Percentiles rank a stretch among this genome's conserved stretches.
Evolutionary conservation across 1,284 basidiomycete genomes (phyloP).

Genomic region (Naganishia cerealis): DNA sequence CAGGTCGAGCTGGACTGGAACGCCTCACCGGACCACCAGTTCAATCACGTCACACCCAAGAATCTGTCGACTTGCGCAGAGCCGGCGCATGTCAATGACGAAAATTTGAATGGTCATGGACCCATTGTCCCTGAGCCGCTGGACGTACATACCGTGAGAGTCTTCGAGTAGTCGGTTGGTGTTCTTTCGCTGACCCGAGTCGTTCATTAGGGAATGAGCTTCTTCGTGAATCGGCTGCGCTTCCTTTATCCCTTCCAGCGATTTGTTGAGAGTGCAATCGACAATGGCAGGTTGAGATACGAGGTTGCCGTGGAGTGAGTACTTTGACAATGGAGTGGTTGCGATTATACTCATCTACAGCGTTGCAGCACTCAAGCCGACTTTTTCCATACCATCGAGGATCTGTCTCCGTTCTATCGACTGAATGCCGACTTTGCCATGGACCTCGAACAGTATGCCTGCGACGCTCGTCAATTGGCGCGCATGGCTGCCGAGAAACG

Average conservation of each 20-base stretch:
- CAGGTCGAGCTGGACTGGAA: conserved; percentile 37
- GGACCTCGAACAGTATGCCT: conserved; percentile 19
- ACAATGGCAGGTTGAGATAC: conserved; percentile 37
- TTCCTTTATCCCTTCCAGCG: conserved; percentile 40
- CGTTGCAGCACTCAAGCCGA: conserved; percentile 32
- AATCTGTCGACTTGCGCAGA: conserved; percentile 38
- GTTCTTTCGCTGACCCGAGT: neutral
- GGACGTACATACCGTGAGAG: conserved; percentile 36
- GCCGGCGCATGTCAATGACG: conserved; percentile 40
- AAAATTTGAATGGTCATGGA: conserved; percentile 20
- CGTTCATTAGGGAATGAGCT: conserved; percentile 37
- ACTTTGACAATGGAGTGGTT: neutral
- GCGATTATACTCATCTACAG: neutral
- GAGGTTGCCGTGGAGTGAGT: conserved; percentile 35
- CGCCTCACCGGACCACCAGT: conserved; percentile 26
- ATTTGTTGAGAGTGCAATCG: conserved; percentile 33
- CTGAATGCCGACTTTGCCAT: conserved; percentile 27
- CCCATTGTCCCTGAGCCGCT: conserved; percentile 33
- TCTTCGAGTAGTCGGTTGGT: no score
- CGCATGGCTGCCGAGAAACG: conserved; percentile 27
- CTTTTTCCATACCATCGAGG: conserved; percentile 33
- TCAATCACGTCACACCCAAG: conserved; percentile 24
- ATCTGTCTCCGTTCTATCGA: conserved; percentile 35
- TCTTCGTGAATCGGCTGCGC: conserved; percentile 37
- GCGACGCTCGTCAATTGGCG: conserved; percentile 14